Percentiles rank a stretch among this genome's conserved stretches.
These are phyloP conservation scores for Zygotorulaspora florentina DNA, from an alignment of 805 yeast genomes.

Conservation along the genomic window DNA sequence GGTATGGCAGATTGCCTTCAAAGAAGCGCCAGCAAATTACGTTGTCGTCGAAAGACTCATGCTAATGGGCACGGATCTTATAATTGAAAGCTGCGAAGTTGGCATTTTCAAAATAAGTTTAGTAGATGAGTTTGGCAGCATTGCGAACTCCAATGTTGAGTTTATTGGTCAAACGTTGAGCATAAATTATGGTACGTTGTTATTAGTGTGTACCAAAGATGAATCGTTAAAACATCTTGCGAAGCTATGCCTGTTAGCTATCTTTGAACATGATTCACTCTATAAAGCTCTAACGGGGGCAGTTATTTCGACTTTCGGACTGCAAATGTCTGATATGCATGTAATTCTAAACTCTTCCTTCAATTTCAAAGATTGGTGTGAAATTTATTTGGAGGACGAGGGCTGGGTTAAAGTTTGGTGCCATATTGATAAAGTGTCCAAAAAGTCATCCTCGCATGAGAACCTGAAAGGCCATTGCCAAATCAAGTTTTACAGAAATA, in stretches of 20 bases:
- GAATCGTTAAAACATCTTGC: slow-evolving; percentile 4
- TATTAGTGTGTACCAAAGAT: slow-evolving; percentile 7
- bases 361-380: slow-evolving; percentile 36
- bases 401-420: slow-evolving; percentile 36
- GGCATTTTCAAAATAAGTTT: slow-evolving; percentile 5
- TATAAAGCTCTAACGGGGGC: slow-evolving; percentile 30
- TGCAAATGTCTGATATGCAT: slow-evolving; percentile 29
- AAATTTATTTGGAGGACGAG: slow-evolving; percentile 27
- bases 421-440: slow-evolving; percentile 27
- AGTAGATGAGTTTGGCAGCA: slow-evolving; percentile 9
- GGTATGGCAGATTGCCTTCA: slow-evolving; percentile 11
- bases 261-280: slow-evolving; percentile 27
- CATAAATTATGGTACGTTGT: slow-evolving; percentile 9
- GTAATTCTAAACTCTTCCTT: slow-evolving; percentile 26
- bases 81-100: slow-evolving; percentile 9
- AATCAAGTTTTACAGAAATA: slow-evolving; percentile 29
- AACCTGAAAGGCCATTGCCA: slow-evolving; percentile 25
- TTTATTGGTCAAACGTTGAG: slow-evolving; percentile 10
- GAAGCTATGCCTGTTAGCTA: slow-evolving; percentile 17
- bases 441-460: slow-evolving; percentile 5
- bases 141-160: slow-evolving; percentile 2
- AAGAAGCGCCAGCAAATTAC: slow-evolving; percentile 8
- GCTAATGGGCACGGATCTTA: slow-evolving; percentile 11
- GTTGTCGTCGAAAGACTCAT: slow-evolving; percentile 9
- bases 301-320: slow-evolving; percentile 25